Evolutionary conservation across 352 stramenopile species (phyloP), one percentile per base, ranked within the genome.

Genomic region (Globisporangium emineosum): DNA sequence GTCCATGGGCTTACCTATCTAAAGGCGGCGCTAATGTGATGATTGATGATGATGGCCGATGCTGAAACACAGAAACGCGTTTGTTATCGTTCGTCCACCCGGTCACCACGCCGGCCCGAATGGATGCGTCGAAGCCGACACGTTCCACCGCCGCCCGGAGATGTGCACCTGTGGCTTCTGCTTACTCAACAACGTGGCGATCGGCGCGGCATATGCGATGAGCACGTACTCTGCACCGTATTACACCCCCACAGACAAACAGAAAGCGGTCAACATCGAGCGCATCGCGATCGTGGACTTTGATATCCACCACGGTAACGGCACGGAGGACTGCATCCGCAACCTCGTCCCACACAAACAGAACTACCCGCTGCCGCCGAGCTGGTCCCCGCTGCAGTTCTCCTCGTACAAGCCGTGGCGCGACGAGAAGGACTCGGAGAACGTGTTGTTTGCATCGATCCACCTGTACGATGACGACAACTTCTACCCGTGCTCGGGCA

Each of bases 111-210:
- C 78, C 21, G 80, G 80, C 3, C 77, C 79, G 5, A 88, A 89
- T 54, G 80, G 80, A 27, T 86, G 76, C 49, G 77, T 86, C 27
- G 77, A 85, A 61, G 74, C 70, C 51, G 70, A 82, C 32, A 76
- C 71, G 13, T 86, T 87, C 56, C 74, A 86, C 40, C 55, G 77
- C 3, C 72, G 75, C 8, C 77, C 79, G 0, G 78, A 86, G 12
- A 86, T 82, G 72, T 88, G 77, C 61, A 86, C 78, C 6, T 88
- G 77, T 25, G 80, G 80, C 12, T 89, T 88, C 52, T 89, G 80
- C 27, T 63, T 89, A 45, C 70, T 89, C 50, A 89, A 89, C 62
- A 89, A 89, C 50, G 77, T 89, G n/a, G 80, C 74, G 53, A 86
- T 89, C 32, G 80, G 75, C 12, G 80, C 80, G 9, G 78, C 76